A percentile compares a stretch with the other conserved stretches of the same genome.
These are phyloP conservation scores for Cyathus striatus DNA, from an alignment of 768 basidiomycete genomes.

Conservation along the genomic window DNA sequence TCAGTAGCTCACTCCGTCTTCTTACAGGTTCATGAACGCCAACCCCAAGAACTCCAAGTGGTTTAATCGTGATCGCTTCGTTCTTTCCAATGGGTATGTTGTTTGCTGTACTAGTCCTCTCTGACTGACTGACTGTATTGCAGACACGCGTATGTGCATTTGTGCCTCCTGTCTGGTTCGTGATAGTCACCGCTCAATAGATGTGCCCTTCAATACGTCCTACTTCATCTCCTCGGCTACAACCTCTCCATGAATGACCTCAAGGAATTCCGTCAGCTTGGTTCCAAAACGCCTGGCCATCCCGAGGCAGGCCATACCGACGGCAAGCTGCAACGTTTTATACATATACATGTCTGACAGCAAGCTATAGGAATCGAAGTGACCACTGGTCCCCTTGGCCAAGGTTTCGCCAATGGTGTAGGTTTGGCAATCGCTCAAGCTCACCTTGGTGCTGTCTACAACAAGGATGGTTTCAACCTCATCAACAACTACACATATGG, in stretches of 20 bases:
- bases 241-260: conserved; percentile 90
- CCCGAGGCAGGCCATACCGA: conserved; percentile 68
- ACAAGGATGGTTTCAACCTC: conserved; percentile 78
- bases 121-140: conserved; percentile 4
- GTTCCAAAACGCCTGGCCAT: conserved; percentile 90
- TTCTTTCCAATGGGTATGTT: conserved; percentile 88
- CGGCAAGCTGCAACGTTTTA: conserved; percentile 19
- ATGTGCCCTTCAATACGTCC: conserved; percentile 89
- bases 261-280: conserved; percentile 88
- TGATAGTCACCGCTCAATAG: conserved; percentile 26
- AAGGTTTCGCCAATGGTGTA: conserved; percentile 91
- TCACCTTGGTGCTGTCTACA: conserved; percentile 85
- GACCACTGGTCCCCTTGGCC: conserved; percentile 94
- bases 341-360: conserved; percentile 2
- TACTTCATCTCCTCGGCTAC: conserved; percentile 90
- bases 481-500: conserved; percentile 89
- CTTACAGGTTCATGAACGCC: conserved; percentile 71
- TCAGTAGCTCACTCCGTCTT: too few species aligned
- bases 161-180: background rate
- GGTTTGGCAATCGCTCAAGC: conserved; percentile 92
- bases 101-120: background rate
- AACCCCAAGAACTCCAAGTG: conserved; percentile 89
- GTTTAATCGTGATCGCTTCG: conserved; percentile 96
- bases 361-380: conserved; percentile 62
- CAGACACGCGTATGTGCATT: conserved; percentile 70